Evolutionary conservation across 345 rosid genomes (phyloP).

Genomic region (Lepidium didymum): DNA sequence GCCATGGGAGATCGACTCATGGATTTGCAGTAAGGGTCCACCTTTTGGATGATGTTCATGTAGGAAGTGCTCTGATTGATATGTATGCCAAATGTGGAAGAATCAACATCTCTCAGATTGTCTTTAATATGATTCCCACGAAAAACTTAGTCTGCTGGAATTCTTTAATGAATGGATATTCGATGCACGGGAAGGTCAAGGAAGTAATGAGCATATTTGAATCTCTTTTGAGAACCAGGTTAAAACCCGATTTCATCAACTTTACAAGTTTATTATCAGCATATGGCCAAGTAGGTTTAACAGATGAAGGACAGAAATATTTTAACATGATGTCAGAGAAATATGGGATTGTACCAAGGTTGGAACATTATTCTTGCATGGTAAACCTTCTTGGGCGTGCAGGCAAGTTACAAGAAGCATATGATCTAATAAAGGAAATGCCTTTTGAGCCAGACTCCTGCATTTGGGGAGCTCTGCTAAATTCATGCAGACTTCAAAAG

Average conservation of each 20-base stretch:
- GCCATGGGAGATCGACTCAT: conserved; percentile 55
- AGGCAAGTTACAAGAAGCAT: conserved; percentile 64
- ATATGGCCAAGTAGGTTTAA: conserved; percentile 57
- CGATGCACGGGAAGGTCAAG: conserved; percentile 60
- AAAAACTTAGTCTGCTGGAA: conserved; percentile 76
- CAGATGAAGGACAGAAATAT: conserved; percentile 44
- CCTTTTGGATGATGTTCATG: conserved; percentile 43
- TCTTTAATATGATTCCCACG: conserved; percentile 48
- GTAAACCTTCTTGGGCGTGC: conserved; percentile 68
- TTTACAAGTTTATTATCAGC: conserved; percentile 57
- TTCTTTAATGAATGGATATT: conserved; percentile 58
- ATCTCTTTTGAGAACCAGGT: conserved; percentile 39
- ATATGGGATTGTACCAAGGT: conserved; percentile 43
- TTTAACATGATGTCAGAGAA: conserved; percentile 47
- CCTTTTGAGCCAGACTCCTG: conserved; percentile 57
- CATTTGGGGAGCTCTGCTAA: conserved; percentile 81
- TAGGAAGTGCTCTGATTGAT: conserved; percentile 62
- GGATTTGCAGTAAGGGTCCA: conserved; percentile 43
- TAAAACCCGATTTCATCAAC: conserved; percentile 54
- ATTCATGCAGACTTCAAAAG: conserved; percentile 52
- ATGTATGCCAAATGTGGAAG: conserved; percentile 81
- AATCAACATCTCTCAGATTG: conserved; percentile 39
- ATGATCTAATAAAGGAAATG: conserved; percentile 48
- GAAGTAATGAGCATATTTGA: conserved; percentile 53
- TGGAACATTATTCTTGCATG: conserved; percentile 80